Conservation (phyloP, 2,329 filamentous ascomycete species). For the Colletotrichum scovillei region DNA sequence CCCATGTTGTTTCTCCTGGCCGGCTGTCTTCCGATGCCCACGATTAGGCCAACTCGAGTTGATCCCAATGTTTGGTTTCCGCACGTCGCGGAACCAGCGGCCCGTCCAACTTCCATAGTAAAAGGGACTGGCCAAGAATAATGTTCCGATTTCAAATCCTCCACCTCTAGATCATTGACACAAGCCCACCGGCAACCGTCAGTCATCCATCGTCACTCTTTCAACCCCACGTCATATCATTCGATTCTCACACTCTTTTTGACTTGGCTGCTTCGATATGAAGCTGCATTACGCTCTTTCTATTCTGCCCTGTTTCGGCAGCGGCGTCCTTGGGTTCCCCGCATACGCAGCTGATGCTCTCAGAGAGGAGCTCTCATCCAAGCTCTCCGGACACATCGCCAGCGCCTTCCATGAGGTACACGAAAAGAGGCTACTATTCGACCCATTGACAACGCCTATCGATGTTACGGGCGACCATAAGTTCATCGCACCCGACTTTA, state of each 20-base stretch:
- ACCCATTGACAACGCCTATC: slow-evolving; percentile 36
- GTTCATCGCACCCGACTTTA: slow-evolving; percentile 41
- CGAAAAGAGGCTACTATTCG: slow-evolving; percentile 36
- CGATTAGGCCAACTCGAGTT: neutral
- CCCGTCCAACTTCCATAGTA: neutral
- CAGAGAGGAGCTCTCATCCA: slow-evolving; percentile 20
- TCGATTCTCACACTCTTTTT: slow-evolving; percentile 20
- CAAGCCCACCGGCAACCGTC: neutral
- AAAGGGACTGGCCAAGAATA: slow-evolving; percentile 14
- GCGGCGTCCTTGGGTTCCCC: slow-evolving; percentile 29
- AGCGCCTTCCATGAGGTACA: slow-evolving; percentile 29
- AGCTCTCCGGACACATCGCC: slow-evolving; percentile 15
- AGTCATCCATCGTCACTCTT: slow-evolving; percentile 9
- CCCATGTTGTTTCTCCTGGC: neutral
- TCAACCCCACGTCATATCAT: neutral
- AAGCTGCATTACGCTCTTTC: slow-evolving; percentile 24
- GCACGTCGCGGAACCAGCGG: neutral
- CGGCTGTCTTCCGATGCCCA: neutral
- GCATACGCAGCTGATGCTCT: slow-evolving; percentile 27
- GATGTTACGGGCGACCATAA: slow-evolving; percentile 38
- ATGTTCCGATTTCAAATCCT: slow-evolving; percentile 23
- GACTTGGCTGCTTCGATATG: neutral
- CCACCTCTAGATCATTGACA: neutral
- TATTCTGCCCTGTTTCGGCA: slow-evolving; percentile 21
- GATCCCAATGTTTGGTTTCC: neutral